Evolutionary conservation across 2,329 filamentous ascomycete species (phyloP), one percentile per base, ranked within the genome.

Genomic region (Elsinoe perseae): DNA sequence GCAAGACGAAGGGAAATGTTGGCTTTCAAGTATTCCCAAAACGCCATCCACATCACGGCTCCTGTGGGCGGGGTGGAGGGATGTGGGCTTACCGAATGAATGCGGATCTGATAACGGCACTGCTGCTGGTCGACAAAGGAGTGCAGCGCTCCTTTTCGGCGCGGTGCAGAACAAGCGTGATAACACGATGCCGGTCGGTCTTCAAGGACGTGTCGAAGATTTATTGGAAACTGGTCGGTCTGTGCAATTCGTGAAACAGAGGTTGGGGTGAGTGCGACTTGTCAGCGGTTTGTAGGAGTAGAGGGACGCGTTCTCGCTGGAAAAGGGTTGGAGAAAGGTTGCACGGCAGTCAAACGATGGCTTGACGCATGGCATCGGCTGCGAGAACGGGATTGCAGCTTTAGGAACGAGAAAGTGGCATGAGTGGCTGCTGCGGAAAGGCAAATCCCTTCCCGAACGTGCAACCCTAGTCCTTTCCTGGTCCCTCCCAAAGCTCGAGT

Each of bases 71-170:
- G 54, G 54, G 42, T 44, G 38, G 23, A 34, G 21, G 36, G 36
- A 14, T 18, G 21, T 21, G n/a, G 40, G 54, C 54, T 48, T 56
- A 56, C 54, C 28, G 54, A 42, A 18, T 40, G 18, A 34, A 12
- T 8, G 28, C 56, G 56, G 56, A 57, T 57, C 56, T 50, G 56
- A 57, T 53, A 57, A 53, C 38, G 53, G 52, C 52, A 44, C 34
- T 42, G 36, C 21, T 20, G 27, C 14, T 43, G 28, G 28, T 40
- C 54, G 36, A 43, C 44, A 50, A 34, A 56, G 36, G 36, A 34
- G 12, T 56, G 54, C 30, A 25, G 42, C 28, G 25, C 25, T 28
- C 48, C 48, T 38, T 25, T 42, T 56, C 40, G 38, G 36, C 32
- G 54, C 54, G 14, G 28, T 16, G 38, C 38, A 20, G 36, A 43